Base-by-base conservation (phyloP, 2,329 filamentous ascomycete species). In the Tolypocladium capitatum region DNA sequence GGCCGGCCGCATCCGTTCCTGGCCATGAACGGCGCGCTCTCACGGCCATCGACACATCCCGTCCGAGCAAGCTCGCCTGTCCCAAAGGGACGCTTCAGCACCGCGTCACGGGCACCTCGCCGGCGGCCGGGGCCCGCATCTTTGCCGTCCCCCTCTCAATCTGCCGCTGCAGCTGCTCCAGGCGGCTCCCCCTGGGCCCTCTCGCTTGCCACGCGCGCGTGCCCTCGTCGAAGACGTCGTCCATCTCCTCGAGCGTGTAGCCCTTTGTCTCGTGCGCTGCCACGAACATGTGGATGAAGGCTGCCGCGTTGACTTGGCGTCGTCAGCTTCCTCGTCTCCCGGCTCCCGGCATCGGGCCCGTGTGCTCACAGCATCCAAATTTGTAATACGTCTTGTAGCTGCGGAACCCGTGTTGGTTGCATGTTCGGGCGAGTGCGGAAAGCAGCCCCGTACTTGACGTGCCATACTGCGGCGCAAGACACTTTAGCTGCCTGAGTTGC, bases 181-280 rank as follows among this genome's bases (percentile, higher is more conserved):
- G 63, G 24, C 71, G 61, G 35, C 68, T 72, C 5, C 54, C 57
- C 55, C 67, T 69, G 46, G 62, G 59, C 27, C 9, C 21, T 32
- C 57, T 60, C 6, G 63, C 69, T 61, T 71, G 75, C 80, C 81
- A 84, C 4, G 80, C 75, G 1, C 74, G 75, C 2, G 70, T 59
- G 0, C 75, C 76, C 8, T 73, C 71, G 54, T 78, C 71, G 60
- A 90, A 90, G 53, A 89, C 81, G 14, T 78, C 77, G 53, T 86
- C 83, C 62, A 88, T 81, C 60, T 90, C 84, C 59, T 90, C 85
- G 1, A 90, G 75, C 0, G 83, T 84, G 64, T 80, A 85, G 13
- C 83, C 83, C 52, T 80, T 77, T 0, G 84, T 88, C 64, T 87
- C 73, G 0, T 82, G 83, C 1, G 69, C 68, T 21, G 69, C 59